Percentiles rank a stretch among this genome's conserved stretches.
These are phyloP conservation scores for Coniochaeta pulveracea DNA, from an alignment of 2,329 filamentous ascomycete genomes.

Conservation along the genomic window DNA sequence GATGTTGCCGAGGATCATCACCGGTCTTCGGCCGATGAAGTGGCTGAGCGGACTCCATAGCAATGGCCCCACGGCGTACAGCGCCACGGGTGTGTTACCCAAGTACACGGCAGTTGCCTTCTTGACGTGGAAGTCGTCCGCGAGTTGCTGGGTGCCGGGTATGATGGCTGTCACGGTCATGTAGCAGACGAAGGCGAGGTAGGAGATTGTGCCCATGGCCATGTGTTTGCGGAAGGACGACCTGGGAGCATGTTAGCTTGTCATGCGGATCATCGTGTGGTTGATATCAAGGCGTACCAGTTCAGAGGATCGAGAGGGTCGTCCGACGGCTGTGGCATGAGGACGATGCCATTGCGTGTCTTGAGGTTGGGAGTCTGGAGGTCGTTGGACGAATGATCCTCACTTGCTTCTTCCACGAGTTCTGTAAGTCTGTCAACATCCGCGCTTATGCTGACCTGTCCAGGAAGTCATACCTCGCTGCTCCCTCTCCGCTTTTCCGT, in stretches of 20 bases:
- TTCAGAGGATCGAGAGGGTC: slow-evolving; percentile 7
- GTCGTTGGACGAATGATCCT: no score
- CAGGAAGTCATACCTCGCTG: no score
- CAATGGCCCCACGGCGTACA: slow-evolving; percentile 2
- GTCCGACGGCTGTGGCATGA: slow-evolving; percentile 11
- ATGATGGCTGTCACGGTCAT: slow-evolving; percentile 4
- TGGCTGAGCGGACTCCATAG: slow-evolving; percentile 5
- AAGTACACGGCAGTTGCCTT: slow-evolving; percentile 3
- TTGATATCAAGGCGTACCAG: slow-evolving; percentile 4
- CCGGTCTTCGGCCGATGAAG: slow-evolving; percentile 4
- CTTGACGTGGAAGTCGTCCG: not conserved
- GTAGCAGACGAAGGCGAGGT: slow-evolving; percentile 6
- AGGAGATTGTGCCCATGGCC: slow-evolving; percentile 5
- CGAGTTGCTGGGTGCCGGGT: slow-evolving; percentile 1
- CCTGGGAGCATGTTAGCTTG: slow-evolving; percentile 9
- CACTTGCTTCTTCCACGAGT: no score
- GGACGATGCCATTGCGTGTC: slow-evolving; percentile 5
- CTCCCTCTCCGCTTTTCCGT: no score
- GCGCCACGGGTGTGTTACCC: slow-evolving; percentile 3
- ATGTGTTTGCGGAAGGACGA: slow-evolving; percentile 5
- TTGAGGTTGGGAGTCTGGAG: no score
- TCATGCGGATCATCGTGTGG: slow-evolving; percentile 10
- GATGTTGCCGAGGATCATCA: slow-evolving; percentile 4
- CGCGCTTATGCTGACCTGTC: no score
- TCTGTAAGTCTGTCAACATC: no score